Conservation (phyloP, 495 filamentous ascomycete genomes). For the Aspergillus wentii region DNA sequence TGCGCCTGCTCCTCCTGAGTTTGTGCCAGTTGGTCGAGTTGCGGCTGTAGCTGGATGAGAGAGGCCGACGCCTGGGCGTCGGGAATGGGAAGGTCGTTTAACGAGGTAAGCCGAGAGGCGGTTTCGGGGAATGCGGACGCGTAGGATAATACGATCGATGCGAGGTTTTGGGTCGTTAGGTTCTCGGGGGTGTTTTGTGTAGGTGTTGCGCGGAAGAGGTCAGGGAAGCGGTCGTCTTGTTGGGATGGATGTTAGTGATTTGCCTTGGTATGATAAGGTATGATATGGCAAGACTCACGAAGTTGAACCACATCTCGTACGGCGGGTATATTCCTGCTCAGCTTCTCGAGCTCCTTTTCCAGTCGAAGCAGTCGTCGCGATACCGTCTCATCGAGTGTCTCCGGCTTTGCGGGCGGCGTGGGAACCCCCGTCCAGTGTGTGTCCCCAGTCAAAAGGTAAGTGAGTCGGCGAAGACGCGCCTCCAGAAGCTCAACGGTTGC, state of each 20-base stretch:
- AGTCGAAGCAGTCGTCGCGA: slow-evolving; percentile 56
- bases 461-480: slow-evolving; percentile 65
- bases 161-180: slow-evolving; percentile 36
- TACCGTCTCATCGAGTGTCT: slow-evolving; percentile 37
- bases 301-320: slow-evolving; percentile 47
- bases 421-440: slow-evolving; percentile 37
- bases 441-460: slow-evolving; percentile 68
- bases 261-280: neutral
- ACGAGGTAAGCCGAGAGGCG: slow-evolving; percentile 72
- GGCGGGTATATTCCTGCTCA: slow-evolving; percentile 41
- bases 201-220: slow-evolving; percentile 48
- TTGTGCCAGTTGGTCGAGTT: slow-evolving; percentile 60
- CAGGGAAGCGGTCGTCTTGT: slow-evolving; percentile 56
- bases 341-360: slow-evolving; percentile 52
- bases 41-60: slow-evolving; percentile 64
- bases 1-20: slow-evolving; percentile 68
- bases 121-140: slow-evolving; percentile 71
- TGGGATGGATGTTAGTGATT: slow-evolving; percentile 9
- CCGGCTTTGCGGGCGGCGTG: slow-evolving; percentile 31
- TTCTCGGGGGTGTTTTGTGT: slow-evolving; percentile 17
- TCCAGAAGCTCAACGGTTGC: slow-evolving; percentile 73
- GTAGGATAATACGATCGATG: slow-evolving; percentile 70
- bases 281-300: slow-evolving; percentile 23
- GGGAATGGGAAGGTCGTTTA: slow-evolving; percentile 73
- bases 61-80: slow-evolving; percentile 59